Base-by-base conservation (phyloP, 768 basidiomycete species). In the Auriscalpium microsporum region DNA sequence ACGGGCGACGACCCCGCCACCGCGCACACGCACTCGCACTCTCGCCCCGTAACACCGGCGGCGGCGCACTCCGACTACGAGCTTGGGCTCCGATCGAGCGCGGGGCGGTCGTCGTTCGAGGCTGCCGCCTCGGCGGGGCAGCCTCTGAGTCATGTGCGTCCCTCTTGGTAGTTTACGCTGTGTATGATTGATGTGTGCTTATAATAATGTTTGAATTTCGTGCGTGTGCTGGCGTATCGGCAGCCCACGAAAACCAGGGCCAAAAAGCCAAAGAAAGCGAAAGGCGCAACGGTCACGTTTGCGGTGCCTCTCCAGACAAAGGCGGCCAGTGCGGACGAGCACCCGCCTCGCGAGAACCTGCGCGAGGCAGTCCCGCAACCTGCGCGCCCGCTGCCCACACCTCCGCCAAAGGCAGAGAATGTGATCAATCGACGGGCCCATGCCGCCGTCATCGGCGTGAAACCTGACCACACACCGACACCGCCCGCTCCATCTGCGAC, bases 141-240 rank as follows among this genome's bases (percentile, higher is more conserved):
- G 68, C 83, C 87, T 62, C 71, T 90, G 75, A 83, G 80, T 72
- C 88, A 91, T 83, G 88, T 91, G 82, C 86, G 88, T 90, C 79
- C 80, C 76, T 80, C 82, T 76, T 75, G 84, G 82, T 81, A 75
- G 73, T 71, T 59, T 59, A 40, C 35, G 16, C 49, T 33, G 51
- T 51, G 45, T 55, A 56, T 60, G 48, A 59, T 60, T 54, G 54
- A 56, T 58, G 50, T 51, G 55, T 57, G 49, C 49, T 46, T 46
- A 59, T 63, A 60, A 62, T 62, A 57, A 56, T 60, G 36, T 54
- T 53, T 65, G 45, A 23, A 51, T 52, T 63, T 57, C 53, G 50
- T 55, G 48, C 71, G 74, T 73, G 71, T 62, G 57, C 62, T 59
- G 57, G 50, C 64, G 60, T 51, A 54, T 60, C 59, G 55, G 48